Evolutionary conservation across 2,329 filamentous ascomycete genomes (phyloP), one percentile per base, ranked within the genome.

Genomic region (Rhynchosporium secalis): DNA sequence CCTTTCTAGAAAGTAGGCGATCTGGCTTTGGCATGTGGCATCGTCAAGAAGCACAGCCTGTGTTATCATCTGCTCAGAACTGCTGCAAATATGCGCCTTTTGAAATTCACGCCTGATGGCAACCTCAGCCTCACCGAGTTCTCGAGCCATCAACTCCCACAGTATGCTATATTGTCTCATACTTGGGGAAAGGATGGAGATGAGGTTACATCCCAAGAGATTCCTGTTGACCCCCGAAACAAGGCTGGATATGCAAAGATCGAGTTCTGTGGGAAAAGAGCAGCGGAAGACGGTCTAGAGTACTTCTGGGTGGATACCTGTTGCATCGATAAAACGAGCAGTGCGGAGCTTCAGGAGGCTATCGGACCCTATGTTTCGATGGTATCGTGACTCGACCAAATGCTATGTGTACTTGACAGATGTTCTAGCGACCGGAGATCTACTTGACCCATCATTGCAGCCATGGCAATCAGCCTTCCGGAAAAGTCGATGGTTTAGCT

Each of bases 351-450:
- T 36, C 33, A 47, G 26, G 51, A 67, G 46, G 65, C 68, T 29
- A 67, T 69, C 48, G 67, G 62, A 38, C 68, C 65, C 15, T 20
- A 69, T 69, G 66, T 69, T 66, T 51, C 60, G 59, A n/a, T 69
- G 66, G 66, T 69, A 69, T 41, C 43, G 41, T 6, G 38, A 62
- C 8, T 45, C 67, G 1, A 12, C 31, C 13, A 59, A 57, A 49
- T 68, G 65, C 46, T 69, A 68, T 26, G 67, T 62, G 0, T 69
- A 67, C 40, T 31, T 69, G 28, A 46, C 41, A 33, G 55, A 57
- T 46, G 41, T 57, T 57, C 31, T 40, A 26, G 46, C 26, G 13
- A n/a, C 45, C 51, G 1, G 45, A 3, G 13, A 58, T 63, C 45
- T 36, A 20, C 43, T 29, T 26, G 36, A 57, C 51, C 54, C n/a